phyloP scores from a whole-genome alignment of 139 green algal species.

The Chlorella sp. region DNA sequence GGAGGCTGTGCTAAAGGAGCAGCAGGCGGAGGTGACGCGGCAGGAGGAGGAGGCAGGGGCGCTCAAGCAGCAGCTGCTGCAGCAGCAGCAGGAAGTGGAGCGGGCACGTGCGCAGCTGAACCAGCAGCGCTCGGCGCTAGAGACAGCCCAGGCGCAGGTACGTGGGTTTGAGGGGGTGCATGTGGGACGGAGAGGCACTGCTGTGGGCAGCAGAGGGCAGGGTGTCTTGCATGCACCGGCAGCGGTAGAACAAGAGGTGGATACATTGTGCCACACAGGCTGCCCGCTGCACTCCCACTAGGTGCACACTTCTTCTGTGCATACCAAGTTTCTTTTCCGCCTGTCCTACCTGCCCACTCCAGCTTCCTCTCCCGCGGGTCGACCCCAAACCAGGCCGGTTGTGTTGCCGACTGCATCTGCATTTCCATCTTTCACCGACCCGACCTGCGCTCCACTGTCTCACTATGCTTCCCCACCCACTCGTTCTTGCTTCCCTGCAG shows the following conservation, averaged over 20 bases:
- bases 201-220: not conserved
- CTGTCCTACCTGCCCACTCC: too few relatives aligned
- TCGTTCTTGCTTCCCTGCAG: not conserved
- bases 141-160: slow-evolving; percentile 22
- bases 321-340: too few relatives aligned
- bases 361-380: too few relatives aligned
- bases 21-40: not conserved
- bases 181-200: too few relatives aligned
- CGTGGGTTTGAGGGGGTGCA: not conserved
- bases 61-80: not conserved
- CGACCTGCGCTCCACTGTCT: too few relatives aligned
- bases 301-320: not conserved
- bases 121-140: slow-evolving; percentile 12
- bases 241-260: not conserved
- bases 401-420: too few relatives aligned
- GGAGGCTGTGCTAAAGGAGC: slow-evolving; percentile 2
- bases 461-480: not conserved
- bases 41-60: not conserved
- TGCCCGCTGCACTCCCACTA: too few relatives aligned
- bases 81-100: slow-evolving; percentile 24
- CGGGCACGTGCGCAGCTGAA: not conserved
- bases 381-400: too few relatives aligned
- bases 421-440: too few relatives aligned
- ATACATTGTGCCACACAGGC: not conserved
- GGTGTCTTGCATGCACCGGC: too few relatives aligned